Conservation (phyloP, 2,329 filamentous ascomycete genomes). For the Colletotrichum sp. region DNA sequence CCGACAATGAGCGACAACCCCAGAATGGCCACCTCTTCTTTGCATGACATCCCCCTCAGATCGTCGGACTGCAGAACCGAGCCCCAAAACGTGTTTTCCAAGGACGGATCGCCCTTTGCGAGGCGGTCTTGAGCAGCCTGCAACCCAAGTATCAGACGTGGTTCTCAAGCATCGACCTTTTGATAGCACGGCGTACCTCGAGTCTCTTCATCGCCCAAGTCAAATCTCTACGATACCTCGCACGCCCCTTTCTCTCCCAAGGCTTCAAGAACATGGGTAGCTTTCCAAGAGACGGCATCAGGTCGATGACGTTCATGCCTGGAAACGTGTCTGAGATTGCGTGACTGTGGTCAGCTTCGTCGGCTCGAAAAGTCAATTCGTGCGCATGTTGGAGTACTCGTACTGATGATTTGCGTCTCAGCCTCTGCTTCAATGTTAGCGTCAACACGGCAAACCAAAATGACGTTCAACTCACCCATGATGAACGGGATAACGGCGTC, state of each 20-base stretch:
- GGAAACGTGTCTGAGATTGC: background rate
- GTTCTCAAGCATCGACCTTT: background rate
- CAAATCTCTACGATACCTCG: background rate
- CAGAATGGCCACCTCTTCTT: background rate
- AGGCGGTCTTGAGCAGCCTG: background rate
- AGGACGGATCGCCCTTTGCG: background rate
- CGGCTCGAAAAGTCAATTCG: fast-evolving
- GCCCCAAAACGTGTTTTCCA: background rate
- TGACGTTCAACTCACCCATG: background rate
- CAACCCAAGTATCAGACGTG: background rate
- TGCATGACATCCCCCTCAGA: background rate
- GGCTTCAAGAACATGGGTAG: background rate
- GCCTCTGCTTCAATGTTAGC: background rate
- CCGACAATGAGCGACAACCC: background rate
- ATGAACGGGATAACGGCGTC: background rate
- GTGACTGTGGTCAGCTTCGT: background rate
- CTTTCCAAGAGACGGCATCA: background rate
- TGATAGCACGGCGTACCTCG: background rate
- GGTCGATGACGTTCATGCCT: background rate
- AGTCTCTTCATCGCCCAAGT: background rate
- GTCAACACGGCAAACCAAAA: too few species aligned
- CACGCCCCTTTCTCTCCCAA: background rate
- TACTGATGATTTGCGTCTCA: background rate
- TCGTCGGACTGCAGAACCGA: background rate
- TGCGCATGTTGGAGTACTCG: fast-evolving